Evolutionary conservation across 2,329 filamentous ascomycete genomes (phyloP).

Genomic region (Ascochyta rabiei): DNA sequence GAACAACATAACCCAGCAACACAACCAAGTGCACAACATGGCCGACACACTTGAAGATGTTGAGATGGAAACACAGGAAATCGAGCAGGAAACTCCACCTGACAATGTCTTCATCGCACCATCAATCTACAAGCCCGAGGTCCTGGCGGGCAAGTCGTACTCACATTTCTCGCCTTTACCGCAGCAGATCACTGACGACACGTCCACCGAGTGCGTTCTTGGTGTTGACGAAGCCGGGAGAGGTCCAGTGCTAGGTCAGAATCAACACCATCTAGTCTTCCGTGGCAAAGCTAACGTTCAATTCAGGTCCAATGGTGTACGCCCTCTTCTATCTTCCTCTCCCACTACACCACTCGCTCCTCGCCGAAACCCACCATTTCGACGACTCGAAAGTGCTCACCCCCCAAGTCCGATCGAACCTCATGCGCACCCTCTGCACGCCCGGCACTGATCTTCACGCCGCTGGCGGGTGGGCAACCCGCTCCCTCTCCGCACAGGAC

Average conservation of each 20-base stretch:
- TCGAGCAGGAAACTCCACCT: slow-evolving; percentile 44
- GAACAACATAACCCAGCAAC: background rate
- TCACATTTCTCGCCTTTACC: slow-evolving; percentile 56
- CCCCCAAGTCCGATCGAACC: slow-evolving; percentile 72
- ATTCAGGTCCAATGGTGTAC: slow-evolving; percentile 71
- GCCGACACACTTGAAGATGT: slow-evolving; percentile 35
- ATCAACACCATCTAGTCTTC: background rate
- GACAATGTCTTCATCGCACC: slow-evolving; percentile 55
- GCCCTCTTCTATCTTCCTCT: slow-evolving; percentile 73
- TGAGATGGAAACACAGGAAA: slow-evolving; percentile 45
- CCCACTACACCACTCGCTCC: slow-evolving; percentile 70
- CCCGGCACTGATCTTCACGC: slow-evolving; percentile 61
- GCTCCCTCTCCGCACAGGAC: slow-evolving; percentile 80
- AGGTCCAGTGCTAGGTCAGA: slow-evolving; percentile 83
- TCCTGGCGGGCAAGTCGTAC: slow-evolving; percentile 55
- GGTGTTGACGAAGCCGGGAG: slow-evolving; percentile 94
- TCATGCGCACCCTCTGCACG: slow-evolving; percentile 76
- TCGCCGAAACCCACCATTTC: slow-evolving; percentile 82
- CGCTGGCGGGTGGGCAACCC: slow-evolving; percentile 82
- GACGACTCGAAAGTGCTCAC: slow-evolving; percentile 95
- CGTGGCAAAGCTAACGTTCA: slow-evolving; percentile 21
- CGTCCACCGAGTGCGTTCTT: slow-evolving; percentile 70
- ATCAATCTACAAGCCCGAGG: slow-evolving; percentile 49
- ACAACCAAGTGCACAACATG: slow-evolving; percentile 23
- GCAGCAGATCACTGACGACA: slow-evolving; percentile 47